Percentiles rank a stretch among this genome's conserved stretches.
Evolutionary conservation across 257 asterid species (phyloP).

Genomic region (Fraxinus excelsior): DNA sequence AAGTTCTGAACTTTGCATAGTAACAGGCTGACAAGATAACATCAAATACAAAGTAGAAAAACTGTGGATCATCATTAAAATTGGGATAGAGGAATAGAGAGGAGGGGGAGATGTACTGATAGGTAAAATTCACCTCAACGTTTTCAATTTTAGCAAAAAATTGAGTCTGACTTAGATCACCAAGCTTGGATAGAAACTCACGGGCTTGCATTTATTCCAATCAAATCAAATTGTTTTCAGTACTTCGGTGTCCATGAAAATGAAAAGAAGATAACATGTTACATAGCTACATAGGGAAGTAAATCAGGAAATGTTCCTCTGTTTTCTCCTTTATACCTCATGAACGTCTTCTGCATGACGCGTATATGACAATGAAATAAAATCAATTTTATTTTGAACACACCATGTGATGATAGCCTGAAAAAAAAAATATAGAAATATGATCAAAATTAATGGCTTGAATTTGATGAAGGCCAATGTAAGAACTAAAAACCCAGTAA

Average conservation of each 20-base stretch:
- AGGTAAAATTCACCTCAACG: slow-evolving; percentile 58
- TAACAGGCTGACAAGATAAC: background rate
- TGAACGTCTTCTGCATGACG: slow-evolving; percentile 90
- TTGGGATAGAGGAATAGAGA: background rate
- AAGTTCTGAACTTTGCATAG: slow-evolving; percentile 19
- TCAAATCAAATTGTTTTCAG: slow-evolving; percentile 14
- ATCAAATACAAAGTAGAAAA: too few species aligned
- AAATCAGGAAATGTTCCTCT: background rate
- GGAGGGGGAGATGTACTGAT: background rate
- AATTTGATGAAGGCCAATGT: background rate
- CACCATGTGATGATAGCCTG: slow-evolving; percentile 91
- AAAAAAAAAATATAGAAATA: background rate
- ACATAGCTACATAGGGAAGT: background rate
- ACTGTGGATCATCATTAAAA: too few species aligned
- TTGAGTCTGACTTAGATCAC: slow-evolving; percentile 84
- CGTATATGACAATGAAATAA: slow-evolving; percentile 76
- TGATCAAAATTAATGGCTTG: background rate
- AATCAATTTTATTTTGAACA: slow-evolving; percentile 72
- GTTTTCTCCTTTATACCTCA: slow-evolving; percentile 41
- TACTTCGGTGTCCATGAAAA: background rate
- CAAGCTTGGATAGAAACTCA: slow-evolving; percentile 68
- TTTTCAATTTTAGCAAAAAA: slow-evolving; percentile 91
- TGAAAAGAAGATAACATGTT: too few species aligned
- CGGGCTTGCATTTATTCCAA: slow-evolving; percentile 64
- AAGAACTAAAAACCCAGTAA: background rate